These are phyloP conservation scores for Arxiozyma heterogenica DNA, from an alignment of 1,139 yeast species.

Conservation along the genomic window DNA sequence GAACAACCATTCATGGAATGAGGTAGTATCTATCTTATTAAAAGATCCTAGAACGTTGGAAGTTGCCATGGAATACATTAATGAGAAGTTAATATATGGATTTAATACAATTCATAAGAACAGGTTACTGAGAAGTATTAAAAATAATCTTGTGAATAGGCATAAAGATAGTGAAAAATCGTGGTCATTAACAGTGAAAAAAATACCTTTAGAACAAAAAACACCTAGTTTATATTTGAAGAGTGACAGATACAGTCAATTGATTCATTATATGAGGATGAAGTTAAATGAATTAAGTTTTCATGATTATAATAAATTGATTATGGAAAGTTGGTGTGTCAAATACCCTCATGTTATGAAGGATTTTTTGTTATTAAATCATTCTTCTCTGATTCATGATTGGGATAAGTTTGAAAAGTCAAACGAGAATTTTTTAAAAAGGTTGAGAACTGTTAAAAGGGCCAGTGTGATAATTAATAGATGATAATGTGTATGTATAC, in stretches of 20 bases:
- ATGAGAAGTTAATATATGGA: conserved; percentile 36
- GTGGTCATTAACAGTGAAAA: conserved; percentile 11
- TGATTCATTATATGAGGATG: not conserved
- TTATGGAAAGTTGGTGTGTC: not conserved
- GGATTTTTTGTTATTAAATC: conserved; percentile 21
- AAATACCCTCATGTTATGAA: conserved; percentile 26
- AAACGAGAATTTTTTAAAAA: conserved; percentile 14
- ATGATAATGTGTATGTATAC: too few species aligned
- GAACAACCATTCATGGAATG: conserved; percentile 35
- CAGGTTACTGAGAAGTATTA: conserved; percentile 16
- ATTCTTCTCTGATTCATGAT: conserved; percentile 12
- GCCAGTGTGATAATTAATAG: not conserved
- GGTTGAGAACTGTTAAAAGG: conserved; percentile 18
- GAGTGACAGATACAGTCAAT: conserved; percentile 21
- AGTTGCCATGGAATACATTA: conserved; percentile 33
- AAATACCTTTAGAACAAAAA: not conserved
- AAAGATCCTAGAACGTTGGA: conserved; percentile 27
- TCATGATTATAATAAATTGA: conserved; percentile 9
- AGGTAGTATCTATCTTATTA: conserved; percentile 31
- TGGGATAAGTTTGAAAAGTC: conserved; percentile 22
- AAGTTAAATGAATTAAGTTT: conserved; percentile 6
- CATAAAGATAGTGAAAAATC: conserved; percentile 9
- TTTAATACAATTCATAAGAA: conserved; percentile 26
- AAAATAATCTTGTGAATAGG: conserved; percentile 5
- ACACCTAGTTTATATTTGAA: conserved; percentile 24